A percentile compares a stretch with the other conserved stretches of the same genome.
Conservation (phyloP, 371 early-diverging fungal species). For the Dentiscutata heterogama region DNA sequence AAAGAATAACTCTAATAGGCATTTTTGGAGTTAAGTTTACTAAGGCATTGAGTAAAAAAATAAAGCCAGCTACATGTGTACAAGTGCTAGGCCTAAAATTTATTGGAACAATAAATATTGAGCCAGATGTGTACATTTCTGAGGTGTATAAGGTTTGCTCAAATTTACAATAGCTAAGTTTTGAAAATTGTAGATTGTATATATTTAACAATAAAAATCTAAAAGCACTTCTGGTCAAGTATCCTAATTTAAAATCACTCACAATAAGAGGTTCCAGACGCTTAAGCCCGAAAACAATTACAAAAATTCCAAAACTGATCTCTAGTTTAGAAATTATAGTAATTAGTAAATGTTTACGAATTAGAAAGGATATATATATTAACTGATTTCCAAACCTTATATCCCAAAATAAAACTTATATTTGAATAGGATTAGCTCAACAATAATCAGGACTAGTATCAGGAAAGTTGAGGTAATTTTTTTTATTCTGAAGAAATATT, state of each 20-base stretch:
- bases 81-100: too few relatives aligned
- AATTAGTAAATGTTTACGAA: slow-evolving; percentile 14
- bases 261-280: slow-evolving; percentile 12
- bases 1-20: slow-evolving; percentile 3
- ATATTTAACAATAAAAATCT: slow-evolving; percentile 20
- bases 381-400: slow-evolving; percentile 14
- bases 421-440: too few relatives aligned
- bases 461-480: too few relatives aligned
- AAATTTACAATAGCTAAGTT: slow-evolving; percentile 30
- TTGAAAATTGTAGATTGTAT: not conserved
- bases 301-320: not conserved
- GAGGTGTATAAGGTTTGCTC: not conserved
- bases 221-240: not conserved
- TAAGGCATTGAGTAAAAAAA: not conserved
- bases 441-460: too few relatives aligned
- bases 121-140: not conserved
- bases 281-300: slow-evolving; percentile 22
- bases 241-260: slow-evolving; percentile 15
- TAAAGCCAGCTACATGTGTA: not conserved
- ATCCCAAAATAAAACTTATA: slow-evolving; percentile 12
- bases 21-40: slow-evolving; percentile 18
- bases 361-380: slow-evolving; percentile 5
- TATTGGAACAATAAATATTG: too few relatives aligned
- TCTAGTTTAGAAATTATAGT: slow-evolving; percentile 5
- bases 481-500: too few relatives aligned